A percentile compares a stretch with the other conserved stretches of the same genome.
Evolutionary conservation across 192 early-diverging fungal species (phyloP).

Genomic region (Powellomyces hirtus): DNA sequence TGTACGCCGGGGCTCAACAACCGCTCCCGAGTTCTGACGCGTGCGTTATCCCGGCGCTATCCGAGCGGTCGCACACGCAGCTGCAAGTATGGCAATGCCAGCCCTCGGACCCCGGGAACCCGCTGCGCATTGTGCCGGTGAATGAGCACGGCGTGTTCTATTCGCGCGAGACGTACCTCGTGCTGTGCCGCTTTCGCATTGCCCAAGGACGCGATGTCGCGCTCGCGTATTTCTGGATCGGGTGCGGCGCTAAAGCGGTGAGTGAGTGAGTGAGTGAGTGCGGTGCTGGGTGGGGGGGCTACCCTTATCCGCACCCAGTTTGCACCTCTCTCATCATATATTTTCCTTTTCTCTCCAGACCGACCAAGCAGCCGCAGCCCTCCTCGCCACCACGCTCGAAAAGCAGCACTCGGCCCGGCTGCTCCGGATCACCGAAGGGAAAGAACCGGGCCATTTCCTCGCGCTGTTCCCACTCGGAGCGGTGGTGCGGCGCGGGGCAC

Average conservation of each 20-base stretch:
- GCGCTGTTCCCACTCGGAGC: conserved; percentile 23
- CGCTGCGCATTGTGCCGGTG: neutral
- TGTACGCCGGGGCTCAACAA: neutral
- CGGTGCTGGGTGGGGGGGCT: too few relatives aligned
- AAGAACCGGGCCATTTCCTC: conserved; percentile 37
- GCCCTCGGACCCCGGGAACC: neutral
- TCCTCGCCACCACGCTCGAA: conserved; percentile 32
- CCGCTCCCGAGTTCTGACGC: too few relatives aligned
- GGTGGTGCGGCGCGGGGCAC: conserved; percentile 17
- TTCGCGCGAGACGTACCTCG: conserved; percentile 33
- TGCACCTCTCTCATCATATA: too few relatives aligned
- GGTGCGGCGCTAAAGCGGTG: conserved; percentile 32
- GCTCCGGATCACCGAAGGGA: conserved; percentile 35
- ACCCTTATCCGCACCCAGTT: too few relatives aligned
- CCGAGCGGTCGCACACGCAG: too few relatives aligned
- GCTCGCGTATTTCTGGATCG: conserved; percentile 40
- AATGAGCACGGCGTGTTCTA: conserved; percentile 31
- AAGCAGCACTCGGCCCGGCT: conserved; percentile 30
- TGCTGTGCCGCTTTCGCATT: conserved; percentile 28
- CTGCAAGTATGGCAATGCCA: neutral
- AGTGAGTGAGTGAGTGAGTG: too few relatives aligned
- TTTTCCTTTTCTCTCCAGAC: conserved; percentile 25
- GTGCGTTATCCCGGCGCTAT: too few relatives aligned
- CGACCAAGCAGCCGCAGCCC: conserved; percentile 35
- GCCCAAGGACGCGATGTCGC: conserved; percentile 23